Evolutionary conservation across 140 eudicot species (phyloP).

Genomic region (Ambrosia hybrid): DNA sequence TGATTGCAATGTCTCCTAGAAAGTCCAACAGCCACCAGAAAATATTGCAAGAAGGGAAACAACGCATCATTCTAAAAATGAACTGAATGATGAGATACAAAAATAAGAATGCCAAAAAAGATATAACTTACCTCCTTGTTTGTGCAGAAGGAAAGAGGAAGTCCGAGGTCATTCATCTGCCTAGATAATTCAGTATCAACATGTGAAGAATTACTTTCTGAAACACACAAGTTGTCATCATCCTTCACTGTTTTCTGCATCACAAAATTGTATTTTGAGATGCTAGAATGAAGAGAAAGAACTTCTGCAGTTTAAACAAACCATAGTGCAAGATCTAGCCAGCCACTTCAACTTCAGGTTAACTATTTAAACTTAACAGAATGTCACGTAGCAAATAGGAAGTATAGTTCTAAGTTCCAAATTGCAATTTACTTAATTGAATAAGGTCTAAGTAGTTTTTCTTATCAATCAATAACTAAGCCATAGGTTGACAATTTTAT

Average conservation of each 20-base stretch:
- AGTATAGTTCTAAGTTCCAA: not conserved
- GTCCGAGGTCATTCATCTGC: conserved; percentile 76
- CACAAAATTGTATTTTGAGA: conserved; percentile 7
- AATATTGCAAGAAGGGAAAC: conserved; percentile 25
- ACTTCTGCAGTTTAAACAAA: not conserved
- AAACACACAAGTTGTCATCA: conserved; percentile 17
- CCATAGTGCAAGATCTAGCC: not conserved
- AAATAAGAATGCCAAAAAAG: conserved; percentile 1
- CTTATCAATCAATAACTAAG: too few species aligned
- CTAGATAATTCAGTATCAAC: conserved; percentile 54
- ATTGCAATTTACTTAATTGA: too few species aligned
- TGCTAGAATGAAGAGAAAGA: too few species aligned
- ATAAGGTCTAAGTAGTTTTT: too few species aligned
- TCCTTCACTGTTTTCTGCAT: conserved; percentile 41
- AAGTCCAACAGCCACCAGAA: conserved; percentile 29
- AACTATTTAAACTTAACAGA: not conserved
- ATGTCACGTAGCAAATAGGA: conserved; percentile 3
- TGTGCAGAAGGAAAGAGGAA: conserved; percentile 77
- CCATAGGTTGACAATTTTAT: too few species aligned
- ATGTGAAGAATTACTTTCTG: conserved; percentile 30
- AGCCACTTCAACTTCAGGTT: conserved; percentile 7
- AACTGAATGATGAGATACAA: conserved; percentile 1
- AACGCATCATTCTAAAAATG: conserved; percentile 26
- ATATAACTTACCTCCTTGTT: conserved; percentile 68
- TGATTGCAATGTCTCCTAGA: conserved; percentile 37